Evolutionary conservation across 148 eudicot genomes (phyloP).

Genomic region (Silene conica): DNA sequence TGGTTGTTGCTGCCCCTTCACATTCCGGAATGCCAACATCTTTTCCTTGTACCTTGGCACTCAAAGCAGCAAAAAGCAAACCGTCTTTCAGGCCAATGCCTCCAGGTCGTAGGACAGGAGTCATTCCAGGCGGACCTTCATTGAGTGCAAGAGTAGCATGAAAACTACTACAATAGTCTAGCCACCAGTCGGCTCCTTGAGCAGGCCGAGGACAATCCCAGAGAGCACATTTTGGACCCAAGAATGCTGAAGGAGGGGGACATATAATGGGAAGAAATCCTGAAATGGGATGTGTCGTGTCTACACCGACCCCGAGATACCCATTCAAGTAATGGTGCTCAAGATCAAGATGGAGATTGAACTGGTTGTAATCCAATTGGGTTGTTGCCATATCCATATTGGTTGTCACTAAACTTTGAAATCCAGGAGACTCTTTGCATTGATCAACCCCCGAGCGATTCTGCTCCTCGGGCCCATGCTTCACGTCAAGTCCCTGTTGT

Average conservation of each 20-base stretch:
- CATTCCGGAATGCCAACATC: constrained; percentile 97
- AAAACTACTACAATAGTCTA: constrained; percentile 76
- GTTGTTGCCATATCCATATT: constrained; percentile 44
- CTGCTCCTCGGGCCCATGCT: constrained; percentile 51
- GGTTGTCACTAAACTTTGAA: constrained; percentile 37
- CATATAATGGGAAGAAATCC: constrained; percentile 49
- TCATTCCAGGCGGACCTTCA: constrained; percentile 89
- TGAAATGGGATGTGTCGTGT: constrained; percentile 42
- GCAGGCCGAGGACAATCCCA: constrained; percentile 99
- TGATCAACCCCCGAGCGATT: constrained; percentile 43
- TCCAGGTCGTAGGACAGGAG: constrained; percentile 85
- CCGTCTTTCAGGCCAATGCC: constrained; percentile 91
- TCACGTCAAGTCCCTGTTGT: constrained; percentile 46
- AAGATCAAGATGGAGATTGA: constrained; percentile 52
- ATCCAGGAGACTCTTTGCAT: constrained; percentile 48
- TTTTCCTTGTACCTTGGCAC: constrained; percentile 77
- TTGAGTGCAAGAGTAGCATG: constrained; percentile 75
- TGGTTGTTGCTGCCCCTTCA: constrained; percentile 94
- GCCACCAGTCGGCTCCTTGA: constrained; percentile 71
- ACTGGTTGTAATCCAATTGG: constrained; percentile 53
- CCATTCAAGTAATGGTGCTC: constrained; percentile 48
- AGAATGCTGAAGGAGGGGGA: constrained; percentile 87
- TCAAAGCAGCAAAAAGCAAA: constrained; percentile 79
- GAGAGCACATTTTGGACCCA: constrained; percentile 95
- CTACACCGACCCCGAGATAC: constrained; percentile 38